A percentile compares a stretch with the other conserved stretches of the same genome.
Evolutionary conservation across 768 basidiomycete genomes (phyloP).

Genomic region (Boletellus ananiceps): DNA sequence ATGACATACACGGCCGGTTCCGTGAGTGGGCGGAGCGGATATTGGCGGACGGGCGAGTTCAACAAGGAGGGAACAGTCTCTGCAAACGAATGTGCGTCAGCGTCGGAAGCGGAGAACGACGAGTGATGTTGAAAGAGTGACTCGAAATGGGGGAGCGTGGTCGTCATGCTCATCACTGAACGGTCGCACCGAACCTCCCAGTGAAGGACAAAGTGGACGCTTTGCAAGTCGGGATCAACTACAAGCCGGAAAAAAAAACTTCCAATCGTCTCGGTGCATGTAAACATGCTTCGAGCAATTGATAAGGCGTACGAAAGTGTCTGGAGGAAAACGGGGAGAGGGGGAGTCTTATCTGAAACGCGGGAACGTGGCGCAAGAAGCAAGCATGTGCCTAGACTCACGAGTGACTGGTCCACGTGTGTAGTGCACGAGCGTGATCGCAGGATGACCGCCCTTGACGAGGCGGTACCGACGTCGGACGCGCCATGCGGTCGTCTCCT

Average conservation of each 20-base stretch:
- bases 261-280: not conserved
- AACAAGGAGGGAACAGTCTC: constrained; percentile 56
- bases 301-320: constrained; percentile 5
- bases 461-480: constrained; percentile 69
- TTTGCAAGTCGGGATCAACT: not conserved
- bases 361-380: not conserved
- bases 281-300: constrained; percentile 6
- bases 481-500: constrained; percentile 62
- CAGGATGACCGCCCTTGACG: constrained; percentile 65
- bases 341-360: constrained; percentile 17
- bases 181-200: not conserved
- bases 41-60: constrained; percentile 60
- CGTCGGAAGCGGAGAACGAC: constrained; percentile 10
- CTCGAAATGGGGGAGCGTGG: not conserved
- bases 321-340: not conserved
- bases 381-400: constrained; percentile 36
- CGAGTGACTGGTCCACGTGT: constrained; percentile 57
- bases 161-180: not conserved
- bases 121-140: not conserved
- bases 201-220: not conserved
- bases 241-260: not conserved
- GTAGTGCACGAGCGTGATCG: constrained; percentile 76
- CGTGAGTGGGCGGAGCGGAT: constrained; percentile 63
- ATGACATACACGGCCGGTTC: constrained; percentile 67
- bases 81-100: constrained; percentile 24